Evolutionary conservation across 495 filamentous ascomycete species (phyloP).

Genomic region (Bryoglossum gracile): DNA sequence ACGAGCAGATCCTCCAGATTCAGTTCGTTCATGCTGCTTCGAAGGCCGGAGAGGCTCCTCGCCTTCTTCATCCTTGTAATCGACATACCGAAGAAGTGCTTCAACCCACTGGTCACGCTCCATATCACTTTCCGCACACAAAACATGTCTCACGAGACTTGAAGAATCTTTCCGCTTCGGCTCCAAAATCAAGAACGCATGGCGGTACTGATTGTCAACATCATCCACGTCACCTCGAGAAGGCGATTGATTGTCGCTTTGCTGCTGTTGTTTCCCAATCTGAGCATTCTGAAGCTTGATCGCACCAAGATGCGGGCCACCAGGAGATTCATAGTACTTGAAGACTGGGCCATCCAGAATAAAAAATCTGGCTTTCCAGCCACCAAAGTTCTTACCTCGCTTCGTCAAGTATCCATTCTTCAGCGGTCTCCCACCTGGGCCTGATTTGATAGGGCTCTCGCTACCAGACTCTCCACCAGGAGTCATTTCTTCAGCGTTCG

Average conservation of each 20-base stretch:
- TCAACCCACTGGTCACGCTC: constrained; percentile 95
- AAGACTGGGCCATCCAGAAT: constrained; percentile 82
- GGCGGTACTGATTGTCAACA: constrained; percentile 87
- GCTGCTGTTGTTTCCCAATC: constrained; percentile 74
- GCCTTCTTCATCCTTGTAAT: constrained; percentile 56
- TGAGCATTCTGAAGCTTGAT: constrained; percentile 88
- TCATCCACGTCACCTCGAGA: constrained; percentile 56
- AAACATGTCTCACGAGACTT: constrained; percentile 84
- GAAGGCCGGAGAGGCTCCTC: constrained; percentile 32
- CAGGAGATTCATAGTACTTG: constrained; percentile 85
- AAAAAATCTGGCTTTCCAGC: constrained; percentile 98
- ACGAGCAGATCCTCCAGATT: constrained; percentile 27
- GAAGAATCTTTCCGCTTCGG: constrained; percentile 93
- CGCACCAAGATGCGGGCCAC: constrained; percentile 82
- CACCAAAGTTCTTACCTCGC: constrained; percentile 94
- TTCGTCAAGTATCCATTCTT: constrained; percentile 95
- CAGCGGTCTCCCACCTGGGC: constrained; percentile 57
- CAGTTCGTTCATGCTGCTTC: constrained; percentile 26
- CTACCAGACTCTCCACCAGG: constrained; percentile 39
- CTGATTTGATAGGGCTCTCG: constrained; percentile 34
- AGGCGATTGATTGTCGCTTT: constrained; percentile 50
- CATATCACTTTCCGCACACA: constrained; percentile 89
- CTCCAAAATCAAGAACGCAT: constrained; percentile 91
- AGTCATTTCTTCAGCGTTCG: constrained; percentile 56
- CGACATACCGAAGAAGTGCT: constrained; percentile 82